phyloP scores from a whole-genome alignment of 164 flowering plant species.

The Kalanchoe fedtschenkoi region DNA sequence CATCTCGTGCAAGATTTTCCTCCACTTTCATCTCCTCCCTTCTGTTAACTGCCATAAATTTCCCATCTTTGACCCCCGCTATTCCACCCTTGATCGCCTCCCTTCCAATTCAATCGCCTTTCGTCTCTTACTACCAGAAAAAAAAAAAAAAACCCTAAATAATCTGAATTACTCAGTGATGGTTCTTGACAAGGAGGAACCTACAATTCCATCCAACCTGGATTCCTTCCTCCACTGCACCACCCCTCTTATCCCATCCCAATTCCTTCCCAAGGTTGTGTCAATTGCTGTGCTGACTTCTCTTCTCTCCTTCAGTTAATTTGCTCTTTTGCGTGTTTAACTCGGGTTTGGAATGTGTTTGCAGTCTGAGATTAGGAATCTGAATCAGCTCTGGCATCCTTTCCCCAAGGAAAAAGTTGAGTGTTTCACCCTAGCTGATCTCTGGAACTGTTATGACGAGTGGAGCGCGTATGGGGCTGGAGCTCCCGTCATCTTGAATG shows the following conservation, averaged over 20 bases:
- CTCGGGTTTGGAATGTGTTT: background rate
- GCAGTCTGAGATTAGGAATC: conserved; percentile 53
- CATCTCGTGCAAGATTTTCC: too few relatives aligned
- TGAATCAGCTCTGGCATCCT: conserved; percentile 79
- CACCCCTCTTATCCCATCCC: background rate
- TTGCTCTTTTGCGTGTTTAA: background rate
- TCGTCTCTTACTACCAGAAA: too few relatives aligned
- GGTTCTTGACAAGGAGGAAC: background rate
- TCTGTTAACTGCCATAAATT: too few relatives aligned
- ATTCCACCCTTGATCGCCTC: too few relatives aligned
- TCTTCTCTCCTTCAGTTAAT: background rate
- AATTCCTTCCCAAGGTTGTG: background rate
- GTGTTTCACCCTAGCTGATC: conserved; percentile 69
- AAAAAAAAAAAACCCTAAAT: too few relatives aligned
- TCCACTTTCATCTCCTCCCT: too few relatives aligned
- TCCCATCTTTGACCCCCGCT: too few relatives aligned
- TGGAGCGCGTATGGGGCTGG: conserved; percentile 98
- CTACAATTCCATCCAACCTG: background rate
- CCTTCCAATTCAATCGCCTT: too few relatives aligned
- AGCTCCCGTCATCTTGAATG: conserved; percentile 42
- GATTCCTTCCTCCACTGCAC: conserved; percentile 1
- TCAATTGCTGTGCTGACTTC: too few relatives aligned
- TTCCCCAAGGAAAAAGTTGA: conserved; percentile 76
- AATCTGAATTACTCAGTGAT: too few relatives aligned
- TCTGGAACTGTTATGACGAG: conserved; percentile 83